Evolutionary conservation across 768 basidiomycete genomes (phyloP).

Genomic region (Podaxis sp.): DNA sequence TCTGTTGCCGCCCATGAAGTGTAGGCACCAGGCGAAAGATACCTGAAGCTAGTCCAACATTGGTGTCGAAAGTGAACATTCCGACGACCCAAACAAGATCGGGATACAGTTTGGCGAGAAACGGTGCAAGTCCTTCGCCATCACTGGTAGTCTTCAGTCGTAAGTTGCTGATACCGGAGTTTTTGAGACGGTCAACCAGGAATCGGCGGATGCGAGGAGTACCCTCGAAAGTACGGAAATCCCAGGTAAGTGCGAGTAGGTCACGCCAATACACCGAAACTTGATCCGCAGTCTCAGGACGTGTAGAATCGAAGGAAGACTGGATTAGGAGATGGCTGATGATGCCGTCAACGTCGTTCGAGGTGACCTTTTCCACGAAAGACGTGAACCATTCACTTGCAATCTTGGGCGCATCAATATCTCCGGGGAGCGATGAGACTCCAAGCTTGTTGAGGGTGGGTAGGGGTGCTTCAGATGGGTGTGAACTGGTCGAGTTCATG

Average conservation of each 20-base stretch:
- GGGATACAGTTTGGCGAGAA: conserved; percentile 20
- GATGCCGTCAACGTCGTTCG: conserved; percentile 20
- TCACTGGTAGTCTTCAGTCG: conserved; percentile 1
- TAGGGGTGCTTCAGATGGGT: conserved; percentile 22
- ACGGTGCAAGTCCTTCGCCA: not conserved
- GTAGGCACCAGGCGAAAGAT: conserved; percentile 42
- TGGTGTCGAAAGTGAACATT: conserved; percentile 42
- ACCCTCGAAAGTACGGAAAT: conserved; percentile 53
- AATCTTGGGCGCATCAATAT: conserved; percentile 25
- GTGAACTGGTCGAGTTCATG: not conserved
- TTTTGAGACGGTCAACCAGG: conserved; percentile 37
- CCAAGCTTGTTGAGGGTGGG: conserved; percentile 28
- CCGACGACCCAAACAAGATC: conserved; percentile 45
- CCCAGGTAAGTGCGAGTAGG: conserved; percentile 59
- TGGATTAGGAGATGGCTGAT: conserved; percentile 20
- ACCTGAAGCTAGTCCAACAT: conserved; percentile 36
- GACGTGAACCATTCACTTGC: conserved; percentile 24
- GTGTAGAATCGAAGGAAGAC: conserved; percentile 23
- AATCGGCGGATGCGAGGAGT: conserved; percentile 33
- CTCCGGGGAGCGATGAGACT: conserved; percentile 21
- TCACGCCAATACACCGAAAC: conserved; percentile 46
- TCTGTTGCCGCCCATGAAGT: conserved; percentile 3
- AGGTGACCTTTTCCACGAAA: conserved; percentile 15
- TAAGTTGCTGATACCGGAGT: conserved; percentile 19
- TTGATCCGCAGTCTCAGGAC: conserved; percentile 13